Evolutionary conservation across 768 basidiomycete genomes (phyloP).

Genomic region (Leccinellum rugosiceps): DNA sequence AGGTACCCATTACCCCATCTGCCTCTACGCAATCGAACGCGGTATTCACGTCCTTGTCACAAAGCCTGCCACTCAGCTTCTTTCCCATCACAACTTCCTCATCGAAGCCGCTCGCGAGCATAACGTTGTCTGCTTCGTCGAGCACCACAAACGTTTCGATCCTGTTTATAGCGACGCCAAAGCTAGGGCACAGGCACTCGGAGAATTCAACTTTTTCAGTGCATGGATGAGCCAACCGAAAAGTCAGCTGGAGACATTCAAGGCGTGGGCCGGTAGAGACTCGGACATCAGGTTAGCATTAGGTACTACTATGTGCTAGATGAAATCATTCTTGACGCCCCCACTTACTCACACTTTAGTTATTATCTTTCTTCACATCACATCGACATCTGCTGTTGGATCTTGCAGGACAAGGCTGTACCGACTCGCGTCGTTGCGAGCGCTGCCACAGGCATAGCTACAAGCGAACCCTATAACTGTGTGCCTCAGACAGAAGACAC

Average conservation of each 20-base stretch:
- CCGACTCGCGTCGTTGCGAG: slow-evolving; percentile 88
- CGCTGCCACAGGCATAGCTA: slow-evolving; percentile 89
- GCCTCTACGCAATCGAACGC: slow-evolving; percentile 80
- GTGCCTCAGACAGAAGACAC: slow-evolving; percentile 89
- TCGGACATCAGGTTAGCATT: slow-evolving; percentile 75
- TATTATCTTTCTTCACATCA: slow-evolving; percentile 96
- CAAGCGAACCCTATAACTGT: slow-evolving; percentile 84
- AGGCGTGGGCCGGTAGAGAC: slow-evolving; percentile 92
- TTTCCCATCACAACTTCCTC: slow-evolving; percentile 78
- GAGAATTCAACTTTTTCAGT: slow-evolving; percentile 94
- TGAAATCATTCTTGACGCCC: not conserved
- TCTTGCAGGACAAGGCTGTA: slow-evolving; percentile 69
- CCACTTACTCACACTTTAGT: slow-evolving; percentile 34
- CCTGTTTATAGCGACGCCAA: slow-evolving; percentile 92
- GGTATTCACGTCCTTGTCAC: slow-evolving; percentile 89
- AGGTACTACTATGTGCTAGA: not conserved
- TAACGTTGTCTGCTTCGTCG: slow-evolving; percentile 87
- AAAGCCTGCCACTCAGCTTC: slow-evolving; percentile 86
- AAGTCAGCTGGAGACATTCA: slow-evolving; percentile 91
- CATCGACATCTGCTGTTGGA: slow-evolving; percentile 87
- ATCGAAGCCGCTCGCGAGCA: slow-evolving; percentile 74
- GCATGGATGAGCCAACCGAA: slow-evolving; percentile 99
- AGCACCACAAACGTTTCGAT: slow-evolving; percentile 91
- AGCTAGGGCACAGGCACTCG: slow-evolving; percentile 67
- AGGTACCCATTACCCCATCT: slow-evolving; percentile 85